Conservation (phyloP, 805 yeast species). For the Pichia pseudocactophila region DNA sequence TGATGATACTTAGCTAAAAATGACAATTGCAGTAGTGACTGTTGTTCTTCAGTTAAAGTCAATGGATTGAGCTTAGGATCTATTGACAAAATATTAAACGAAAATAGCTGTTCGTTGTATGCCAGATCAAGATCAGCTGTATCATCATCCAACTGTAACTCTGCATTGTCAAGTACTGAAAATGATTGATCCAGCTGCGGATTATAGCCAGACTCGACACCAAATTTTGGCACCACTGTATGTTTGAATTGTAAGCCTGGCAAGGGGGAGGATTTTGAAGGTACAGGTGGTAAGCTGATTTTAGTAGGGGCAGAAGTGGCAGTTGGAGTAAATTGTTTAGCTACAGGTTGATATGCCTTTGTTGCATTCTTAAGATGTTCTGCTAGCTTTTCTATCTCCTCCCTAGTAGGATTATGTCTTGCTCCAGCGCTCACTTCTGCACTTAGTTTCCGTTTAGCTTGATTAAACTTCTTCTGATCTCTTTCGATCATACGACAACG, state of each 20-base stretch:
- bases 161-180: slow-evolving; percentile 12
- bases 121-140: slow-evolving; percentile 11
- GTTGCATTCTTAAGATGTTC: slow-evolving; percentile 12
- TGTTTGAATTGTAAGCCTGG: slow-evolving; percentile 8
- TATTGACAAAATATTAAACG: slow-evolving; percentile 17
- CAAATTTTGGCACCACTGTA: slow-evolving; percentile 4
- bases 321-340: slow-evolving; percentile 11
- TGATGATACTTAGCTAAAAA: slow-evolving; percentile 16
- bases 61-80: slow-evolving; percentile 19
- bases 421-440: slow-evolving; percentile 13
- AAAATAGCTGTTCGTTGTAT: slow-evolving; percentile 15
- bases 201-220: slow-evolving; percentile 3
- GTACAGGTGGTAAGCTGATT: slow-evolving; percentile 1
- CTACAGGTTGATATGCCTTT: slow-evolving; percentile 7
- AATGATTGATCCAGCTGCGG: slow-evolving; percentile 12
- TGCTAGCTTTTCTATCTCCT: slow-evolving; percentile 14
- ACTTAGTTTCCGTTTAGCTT: slow-evolving; percentile 18
- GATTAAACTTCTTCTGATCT: slow-evolving; percentile 27
- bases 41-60: slow-evolving; percentile 16
- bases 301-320: slow-evolving; percentile 13
- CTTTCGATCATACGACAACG: slow-evolving; percentile 50
- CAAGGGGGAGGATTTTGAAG: not conserved
- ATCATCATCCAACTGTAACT: slow-evolving; percentile 12
- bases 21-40: slow-evolving; percentile 14
- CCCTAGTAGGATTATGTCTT: slow-evolving; percentile 14